phyloP scores from a whole-genome alignment of 495 filamentous ascomycete genomes.

The Hypoxylon crocopeplum region DNA sequence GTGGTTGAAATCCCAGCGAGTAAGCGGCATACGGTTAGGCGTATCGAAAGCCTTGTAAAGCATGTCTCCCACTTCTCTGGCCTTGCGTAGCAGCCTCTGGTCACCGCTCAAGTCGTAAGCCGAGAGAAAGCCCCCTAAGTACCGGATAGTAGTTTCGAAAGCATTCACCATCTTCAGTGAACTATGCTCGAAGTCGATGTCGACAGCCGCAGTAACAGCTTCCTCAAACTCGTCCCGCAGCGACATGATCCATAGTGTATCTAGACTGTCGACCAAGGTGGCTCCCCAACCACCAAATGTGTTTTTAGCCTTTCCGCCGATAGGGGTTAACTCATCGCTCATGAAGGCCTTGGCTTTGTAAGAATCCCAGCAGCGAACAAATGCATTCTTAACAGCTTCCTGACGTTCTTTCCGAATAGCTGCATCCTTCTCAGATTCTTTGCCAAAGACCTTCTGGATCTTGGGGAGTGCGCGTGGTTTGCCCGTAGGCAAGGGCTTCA shows the following conservation, averaged over 20 bases:
- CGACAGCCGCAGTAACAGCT: conserved; percentile 71
- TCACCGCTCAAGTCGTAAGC: conserved; percentile 79
- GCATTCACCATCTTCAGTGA: conserved; percentile 62
- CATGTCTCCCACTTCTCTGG: conserved; percentile 78
- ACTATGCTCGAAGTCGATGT: conserved; percentile 83
- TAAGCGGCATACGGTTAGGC: conserved; percentile 83
- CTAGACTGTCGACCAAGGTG: conserved; percentile 88
- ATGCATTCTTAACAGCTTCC: conserved; percentile 67
- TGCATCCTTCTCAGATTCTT: conserved; percentile 38
- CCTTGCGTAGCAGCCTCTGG: conserved; percentile 69
- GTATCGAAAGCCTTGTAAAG: conserved; percentile 86
- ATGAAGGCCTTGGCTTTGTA: conserved; percentile 78
- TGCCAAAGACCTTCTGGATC: conserved; percentile 66
- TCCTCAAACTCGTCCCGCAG: conserved; percentile 84
- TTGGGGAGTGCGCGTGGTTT: conserved; percentile 67
- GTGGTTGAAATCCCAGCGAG: conserved; percentile 72
- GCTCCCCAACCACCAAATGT: conserved; percentile 93
- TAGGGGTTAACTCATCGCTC: conserved; percentile 74
- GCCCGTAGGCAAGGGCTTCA: conserved; percentile 74
- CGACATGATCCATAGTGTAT: conserved; percentile 95
- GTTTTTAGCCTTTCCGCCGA: conserved; percentile 61
- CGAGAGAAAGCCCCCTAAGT: conserved; percentile 78
- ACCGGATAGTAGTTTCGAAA: conserved; percentile 82
- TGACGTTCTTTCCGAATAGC: conserved; percentile 62
- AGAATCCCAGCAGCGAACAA: conserved; percentile 74